These are phyloP conservation scores for Diaporthe vaccinii DNA, from an alignment of 2,329 filamentous ascomycete species.

Conservation along the genomic window DNA sequence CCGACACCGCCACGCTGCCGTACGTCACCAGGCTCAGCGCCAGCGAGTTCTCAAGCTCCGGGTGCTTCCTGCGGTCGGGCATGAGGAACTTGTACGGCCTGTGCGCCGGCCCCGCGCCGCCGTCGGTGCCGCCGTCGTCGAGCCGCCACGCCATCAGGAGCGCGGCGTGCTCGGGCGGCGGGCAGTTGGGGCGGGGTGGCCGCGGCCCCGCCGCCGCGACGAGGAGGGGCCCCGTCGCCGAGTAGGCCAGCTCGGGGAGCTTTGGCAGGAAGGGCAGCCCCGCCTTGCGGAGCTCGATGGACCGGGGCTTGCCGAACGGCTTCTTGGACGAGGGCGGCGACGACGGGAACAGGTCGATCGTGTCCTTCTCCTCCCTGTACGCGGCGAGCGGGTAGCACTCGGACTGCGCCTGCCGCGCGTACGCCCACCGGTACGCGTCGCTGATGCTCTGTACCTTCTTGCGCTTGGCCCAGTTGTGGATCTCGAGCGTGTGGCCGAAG, in stretches of 20 bases:
- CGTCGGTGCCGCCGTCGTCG: slow-evolving; percentile 41
- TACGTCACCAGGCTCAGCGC: slow-evolving; percentile 54
- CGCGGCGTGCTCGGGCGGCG: slow-evolving; percentile 54
- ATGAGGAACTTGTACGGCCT: slow-evolving; percentile 53
- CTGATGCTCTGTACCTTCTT: slow-evolving; percentile 56
- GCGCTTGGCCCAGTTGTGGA: slow-evolving; percentile 56
- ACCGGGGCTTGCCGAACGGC: slow-evolving; percentile 52
- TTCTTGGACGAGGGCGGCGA: slow-evolving; percentile 49
- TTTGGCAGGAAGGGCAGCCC: slow-evolving; percentile 54
- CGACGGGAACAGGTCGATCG: slow-evolving; percentile 52
- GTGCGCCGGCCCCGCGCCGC: slow-evolving; percentile 35
- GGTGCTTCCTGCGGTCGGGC: slow-evolving; percentile 52
- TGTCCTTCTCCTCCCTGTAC: slow-evolving; percentile 50
- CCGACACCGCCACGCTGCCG: slow-evolving; percentile 55
- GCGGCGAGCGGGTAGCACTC: slow-evolving; percentile 52
- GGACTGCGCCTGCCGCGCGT: slow-evolving; percentile 52
- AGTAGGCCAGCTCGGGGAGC: slow-evolving; percentile 57
- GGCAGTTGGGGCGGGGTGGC: slow-evolving; percentile 53
- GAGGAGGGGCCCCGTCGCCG: slow-evolving; percentile 55
- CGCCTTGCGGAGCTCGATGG: slow-evolving; percentile 53
- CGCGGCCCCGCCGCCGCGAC: slow-evolving; percentile 55
- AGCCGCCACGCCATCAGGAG: slow-evolving; percentile 57
- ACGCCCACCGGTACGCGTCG: slow-evolving; percentile 55
- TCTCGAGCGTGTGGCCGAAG: slow-evolving; percentile 56
- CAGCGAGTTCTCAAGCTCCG: slow-evolving; percentile 56